These are phyloP conservation scores for Nidularia pulvinata DNA, from an alignment of 768 basidiomycete genomes.

Conservation along the genomic window DNA sequence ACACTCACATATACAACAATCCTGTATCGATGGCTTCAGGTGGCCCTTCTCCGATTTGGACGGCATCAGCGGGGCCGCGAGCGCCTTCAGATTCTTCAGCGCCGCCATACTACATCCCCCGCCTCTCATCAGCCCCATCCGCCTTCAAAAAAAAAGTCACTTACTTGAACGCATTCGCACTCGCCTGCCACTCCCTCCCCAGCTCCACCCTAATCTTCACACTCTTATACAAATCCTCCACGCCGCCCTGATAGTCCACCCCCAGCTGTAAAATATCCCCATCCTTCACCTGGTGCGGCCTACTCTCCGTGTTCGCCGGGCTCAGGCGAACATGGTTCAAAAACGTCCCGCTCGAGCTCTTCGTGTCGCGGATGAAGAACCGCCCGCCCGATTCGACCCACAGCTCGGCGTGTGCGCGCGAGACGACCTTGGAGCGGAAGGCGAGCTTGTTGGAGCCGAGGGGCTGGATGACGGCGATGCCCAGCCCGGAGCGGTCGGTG, in stretches of 20 bases:
- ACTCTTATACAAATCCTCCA: constrained; percentile 96
- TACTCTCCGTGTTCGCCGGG: constrained; percentile 78
- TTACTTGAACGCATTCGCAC: constrained; percentile 90
- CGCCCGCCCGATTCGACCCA: constrained; percentile 71
- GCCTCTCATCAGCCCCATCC: neutral
- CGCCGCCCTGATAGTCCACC: constrained; percentile 96
- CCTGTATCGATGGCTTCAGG: constrained; percentile 50
- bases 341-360: constrained; percentile 90
- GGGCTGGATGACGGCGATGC: constrained; percentile 64
- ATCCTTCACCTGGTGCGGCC: constrained; percentile 80
- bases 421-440: constrained; percentile 96
- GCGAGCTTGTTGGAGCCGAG: constrained; percentile 83
- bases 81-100: constrained; percentile 79
- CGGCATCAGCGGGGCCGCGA: constrained; percentile 53
- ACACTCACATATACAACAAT: constrained; percentile 91
- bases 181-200: constrained; percentile 86
- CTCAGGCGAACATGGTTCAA: constrained; percentile 93
- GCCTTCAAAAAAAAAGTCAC: constrained; percentile 16
- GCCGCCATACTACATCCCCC: too few relatives aligned
- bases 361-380: constrained; percentile 91
- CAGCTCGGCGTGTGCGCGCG: constrained; percentile 92
- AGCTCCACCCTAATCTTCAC: constrained; percentile 96
- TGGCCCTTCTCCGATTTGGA: neutral
- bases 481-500: constrained; percentile 81
- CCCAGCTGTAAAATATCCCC: constrained; percentile 95